A percentile compares a stretch with the other conserved stretches of the same genome.
Evolutionary conservation across 495 filamentous ascomycete genomes (phyloP).

Genomic region (Sphaerosporella brunnea): DNA sequence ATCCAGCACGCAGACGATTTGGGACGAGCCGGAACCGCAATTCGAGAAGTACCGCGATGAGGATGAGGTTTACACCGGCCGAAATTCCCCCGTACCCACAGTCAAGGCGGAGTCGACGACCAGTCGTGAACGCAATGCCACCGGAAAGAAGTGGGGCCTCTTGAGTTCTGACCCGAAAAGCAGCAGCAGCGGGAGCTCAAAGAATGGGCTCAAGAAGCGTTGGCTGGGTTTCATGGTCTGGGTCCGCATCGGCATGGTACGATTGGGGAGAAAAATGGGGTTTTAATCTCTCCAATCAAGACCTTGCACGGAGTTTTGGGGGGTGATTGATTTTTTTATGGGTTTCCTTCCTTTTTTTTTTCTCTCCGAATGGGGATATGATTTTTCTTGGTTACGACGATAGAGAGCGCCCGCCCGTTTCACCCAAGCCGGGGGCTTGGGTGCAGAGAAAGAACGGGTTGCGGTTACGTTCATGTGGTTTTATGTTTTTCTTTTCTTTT

Average conservation of each 20-base stretch:
- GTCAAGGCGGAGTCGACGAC: not conserved
- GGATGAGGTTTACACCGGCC: conserved; percentile 6
- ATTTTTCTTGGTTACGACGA: conserved; percentile 6
- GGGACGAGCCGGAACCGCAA: conserved; percentile 11
- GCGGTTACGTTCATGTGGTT: conserved; percentile 5
- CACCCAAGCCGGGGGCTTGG: no score
- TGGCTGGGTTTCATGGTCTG: conserved; percentile 26
- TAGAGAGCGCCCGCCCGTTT: not conserved
- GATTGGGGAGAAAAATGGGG: conserved; percentile 23
- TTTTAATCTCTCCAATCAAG: conserved; percentile 7
- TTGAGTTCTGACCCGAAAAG: not conserved
- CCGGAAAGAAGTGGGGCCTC: conserved; percentile 19
- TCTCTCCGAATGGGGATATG: conserved; percentile 10
- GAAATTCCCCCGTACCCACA: not conserved
- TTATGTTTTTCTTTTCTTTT: conserved; percentile 8
- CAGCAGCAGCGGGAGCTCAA: not conserved
- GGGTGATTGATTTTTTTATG: conserved; percentile 10
- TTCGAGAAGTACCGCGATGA: not conserved
- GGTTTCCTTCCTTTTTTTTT: conserved; percentile 14
- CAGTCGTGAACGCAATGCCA: conserved; percentile 9
- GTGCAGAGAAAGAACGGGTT: no score
- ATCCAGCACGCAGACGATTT: conserved; percentile 17
- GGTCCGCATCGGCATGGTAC: conserved; percentile 25
- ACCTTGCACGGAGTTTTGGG: not conserved
- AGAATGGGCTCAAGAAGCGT: conserved; percentile 19